These are phyloP conservation scores for Rubroboletus pulcherrimus DNA, from an alignment of 768 basidiomycete species.

Conservation along the genomic window DNA sequence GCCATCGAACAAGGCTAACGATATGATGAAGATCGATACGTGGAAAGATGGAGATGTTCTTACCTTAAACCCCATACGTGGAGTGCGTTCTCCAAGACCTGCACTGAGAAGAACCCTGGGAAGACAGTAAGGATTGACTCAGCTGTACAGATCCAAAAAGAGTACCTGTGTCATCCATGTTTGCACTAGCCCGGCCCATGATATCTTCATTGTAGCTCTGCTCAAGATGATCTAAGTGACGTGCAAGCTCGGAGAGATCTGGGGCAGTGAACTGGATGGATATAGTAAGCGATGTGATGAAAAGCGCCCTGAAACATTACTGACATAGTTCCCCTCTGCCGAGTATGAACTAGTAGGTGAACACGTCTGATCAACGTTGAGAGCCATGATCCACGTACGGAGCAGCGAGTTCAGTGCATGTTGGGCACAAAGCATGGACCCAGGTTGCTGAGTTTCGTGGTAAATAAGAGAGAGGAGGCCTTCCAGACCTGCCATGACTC, in stretches of 20 bases:
- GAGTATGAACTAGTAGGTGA: not conserved
- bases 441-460: conserved; percentile 72
- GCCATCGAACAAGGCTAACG: conserved; percentile 71
- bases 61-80: conserved; percentile 82
- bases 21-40: conserved; percentile 3
- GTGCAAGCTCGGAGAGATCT: conserved; percentile 74
- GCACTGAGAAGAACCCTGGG: conserved; percentile 86
- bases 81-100: conserved; percentile 82
- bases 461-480: conserved; percentile 57
- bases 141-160: not conserved
- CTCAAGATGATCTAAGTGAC: conserved; percentile 65
- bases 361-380: conserved; percentile 40
- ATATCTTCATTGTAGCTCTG: conserved; percentile 50
- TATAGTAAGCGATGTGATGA: conserved; percentile 9
- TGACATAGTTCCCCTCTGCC: conserved; percentile 48
- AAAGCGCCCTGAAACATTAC: conserved; percentile 19
- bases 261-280: conserved; percentile 65
- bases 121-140: not conserved
- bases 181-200: conserved; percentile 50
- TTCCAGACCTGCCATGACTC: conserved; percentile 57
- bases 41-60: conserved; percentile 14
- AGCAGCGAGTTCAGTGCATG: conserved; percentile 80
- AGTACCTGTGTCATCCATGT: conserved; percentile 90
- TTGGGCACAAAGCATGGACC: conserved; percentile 84
- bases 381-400: conserved; percentile 46